Evolutionary conservation across 2,329 filamentous ascomycete species (phyloP).

Genomic region (Trichoderma sp.): DNA sequence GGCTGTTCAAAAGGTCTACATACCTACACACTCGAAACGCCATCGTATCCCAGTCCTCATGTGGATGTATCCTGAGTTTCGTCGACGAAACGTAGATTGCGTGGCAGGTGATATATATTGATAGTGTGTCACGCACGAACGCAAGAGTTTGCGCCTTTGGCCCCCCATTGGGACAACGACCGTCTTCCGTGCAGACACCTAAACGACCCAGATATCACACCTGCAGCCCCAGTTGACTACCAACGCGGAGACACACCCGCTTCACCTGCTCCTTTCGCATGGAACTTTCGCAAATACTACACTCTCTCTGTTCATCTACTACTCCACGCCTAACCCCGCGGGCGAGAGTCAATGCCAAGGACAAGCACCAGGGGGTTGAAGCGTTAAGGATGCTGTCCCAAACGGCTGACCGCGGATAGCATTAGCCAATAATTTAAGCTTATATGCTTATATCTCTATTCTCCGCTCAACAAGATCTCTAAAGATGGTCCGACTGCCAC

Average conservation of each 20-base stretch:
- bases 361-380: not conserved
- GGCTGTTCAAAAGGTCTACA: too few relatives aligned
- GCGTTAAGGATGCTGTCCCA: not conserved
- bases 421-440: conserved; percentile 25
- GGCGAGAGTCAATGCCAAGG: conserved; percentile 4
- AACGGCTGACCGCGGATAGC: not conserved
- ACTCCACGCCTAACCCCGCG: not conserved
- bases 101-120: too few relatives aligned
- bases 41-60: too few relatives aligned
- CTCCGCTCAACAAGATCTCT: conserved; percentile 1
- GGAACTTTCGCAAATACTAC: conserved; percentile 19
- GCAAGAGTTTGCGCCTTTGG: not conserved
- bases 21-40: too few relatives aligned
- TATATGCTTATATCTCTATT: conserved; percentile 3
- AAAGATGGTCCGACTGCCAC: conserved; percentile 6
- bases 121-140: not conserved
- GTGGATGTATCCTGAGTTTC: too few relatives aligned
- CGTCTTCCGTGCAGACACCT: not conserved
- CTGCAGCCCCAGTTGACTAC: not conserved
- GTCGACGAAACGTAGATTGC: too few relatives aligned
- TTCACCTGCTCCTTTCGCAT: conserved; percentile 17
- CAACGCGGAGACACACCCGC: not conserved
- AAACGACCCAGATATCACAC: not conserved
- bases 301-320: not conserved
- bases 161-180: not conserved